A percentile compares a stretch with the other conserved stretches of the same genome.
Conservation (phyloP, 2,329 filamentous ascomycete species). For the Plectosphaerella plurivora region DNA sequence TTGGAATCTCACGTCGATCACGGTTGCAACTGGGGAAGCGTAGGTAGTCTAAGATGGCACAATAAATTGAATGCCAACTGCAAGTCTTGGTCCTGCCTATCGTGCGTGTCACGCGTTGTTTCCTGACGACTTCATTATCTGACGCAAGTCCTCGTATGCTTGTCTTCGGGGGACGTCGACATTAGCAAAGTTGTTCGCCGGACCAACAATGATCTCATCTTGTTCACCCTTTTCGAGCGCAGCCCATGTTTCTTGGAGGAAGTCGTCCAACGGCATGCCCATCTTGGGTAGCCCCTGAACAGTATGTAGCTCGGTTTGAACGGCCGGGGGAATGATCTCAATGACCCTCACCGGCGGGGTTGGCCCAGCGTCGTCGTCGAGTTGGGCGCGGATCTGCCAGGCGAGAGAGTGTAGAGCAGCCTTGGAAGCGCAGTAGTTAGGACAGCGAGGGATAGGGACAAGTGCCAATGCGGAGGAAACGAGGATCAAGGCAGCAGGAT, state of each 20-base stretch:
- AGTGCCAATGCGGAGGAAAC: constrained; percentile 40
- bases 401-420: constrained; percentile 45
- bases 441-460: constrained; percentile 38
- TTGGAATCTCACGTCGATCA: neutral
- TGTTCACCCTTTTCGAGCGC: constrained; percentile 34
- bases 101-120: neutral
- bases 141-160: neutral
- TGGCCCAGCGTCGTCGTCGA: constrained; percentile 25
- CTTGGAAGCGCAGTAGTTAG: constrained; percentile 50
- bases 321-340: constrained; percentile 43
- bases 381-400: constrained; percentile 37
- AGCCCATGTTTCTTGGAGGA: constrained; percentile 39
- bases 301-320: constrained; percentile 45
- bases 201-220: constrained; percentile 19
- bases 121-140: neutral
- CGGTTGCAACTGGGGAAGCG: neutral
- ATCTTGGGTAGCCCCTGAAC: constrained; percentile 27
- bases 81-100: neutral
- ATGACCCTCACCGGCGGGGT: constrained; percentile 31
- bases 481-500: constrained; percentile 22
- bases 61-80: constrained; percentile 3
- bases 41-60: constrained; percentile 4
- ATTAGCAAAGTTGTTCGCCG: constrained; percentile 5
- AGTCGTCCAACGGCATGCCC: constrained; percentile 33
- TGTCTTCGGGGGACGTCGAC: constrained; percentile 2